Evolutionary conservation across 2,329 filamentous ascomycete genomes (phyloP).

Genomic region (Fusarium setosum): DNA sequence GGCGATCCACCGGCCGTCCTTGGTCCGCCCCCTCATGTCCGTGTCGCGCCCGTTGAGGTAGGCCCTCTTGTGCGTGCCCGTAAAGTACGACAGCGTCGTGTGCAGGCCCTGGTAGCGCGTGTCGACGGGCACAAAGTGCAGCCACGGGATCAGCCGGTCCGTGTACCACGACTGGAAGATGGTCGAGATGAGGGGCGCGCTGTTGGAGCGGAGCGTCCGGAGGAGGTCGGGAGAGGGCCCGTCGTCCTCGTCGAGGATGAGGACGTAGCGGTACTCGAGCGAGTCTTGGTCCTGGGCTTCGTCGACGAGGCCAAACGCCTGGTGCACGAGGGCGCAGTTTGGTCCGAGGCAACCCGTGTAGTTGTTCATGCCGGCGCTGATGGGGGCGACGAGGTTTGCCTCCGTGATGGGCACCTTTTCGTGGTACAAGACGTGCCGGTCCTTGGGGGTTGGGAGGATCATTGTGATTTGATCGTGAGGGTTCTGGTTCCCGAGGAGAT

Average conservation of each 20-base stretch:
- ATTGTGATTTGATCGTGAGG: conserved; percentile 61
- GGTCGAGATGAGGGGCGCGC: conserved; percentile 76
- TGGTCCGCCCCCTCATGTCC: conserved; percentile 57
- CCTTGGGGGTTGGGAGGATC: conserved; percentile 60
- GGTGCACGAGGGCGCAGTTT: conserved; percentile 45
- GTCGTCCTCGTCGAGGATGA: conserved; percentile 77
- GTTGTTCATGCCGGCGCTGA: conserved; percentile 70
- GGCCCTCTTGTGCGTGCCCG: conserved; percentile 61
- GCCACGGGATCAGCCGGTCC: conserved; percentile 78
- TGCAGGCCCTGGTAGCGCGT: conserved; percentile 78
- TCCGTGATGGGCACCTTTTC: conserved; percentile 62
- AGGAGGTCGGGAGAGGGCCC: conserved; percentile 72
- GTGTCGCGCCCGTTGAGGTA: conserved; percentile 58
- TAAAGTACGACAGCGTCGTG: conserved; percentile 80
- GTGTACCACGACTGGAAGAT: conserved; percentile 86
- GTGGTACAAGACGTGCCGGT: conserved; percentile 62
- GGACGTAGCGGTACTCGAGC: conserved; percentile 75
- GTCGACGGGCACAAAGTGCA: conserved; percentile 85
- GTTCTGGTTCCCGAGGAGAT: conserved; percentile 72
- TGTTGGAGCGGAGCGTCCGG: conserved; percentile 72
- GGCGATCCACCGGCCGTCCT: conserved; percentile 74
- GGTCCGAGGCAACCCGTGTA: conserved; percentile 65
- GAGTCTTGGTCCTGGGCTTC: conserved; percentile 60
- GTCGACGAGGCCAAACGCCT: conserved; percentile 46
- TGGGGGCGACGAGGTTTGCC: conserved; percentile 64